These are phyloP conservation scores for Crithidia brevicula DNA, from an alignment of 208 protist genomes.

Conservation along the genomic window DNA sequence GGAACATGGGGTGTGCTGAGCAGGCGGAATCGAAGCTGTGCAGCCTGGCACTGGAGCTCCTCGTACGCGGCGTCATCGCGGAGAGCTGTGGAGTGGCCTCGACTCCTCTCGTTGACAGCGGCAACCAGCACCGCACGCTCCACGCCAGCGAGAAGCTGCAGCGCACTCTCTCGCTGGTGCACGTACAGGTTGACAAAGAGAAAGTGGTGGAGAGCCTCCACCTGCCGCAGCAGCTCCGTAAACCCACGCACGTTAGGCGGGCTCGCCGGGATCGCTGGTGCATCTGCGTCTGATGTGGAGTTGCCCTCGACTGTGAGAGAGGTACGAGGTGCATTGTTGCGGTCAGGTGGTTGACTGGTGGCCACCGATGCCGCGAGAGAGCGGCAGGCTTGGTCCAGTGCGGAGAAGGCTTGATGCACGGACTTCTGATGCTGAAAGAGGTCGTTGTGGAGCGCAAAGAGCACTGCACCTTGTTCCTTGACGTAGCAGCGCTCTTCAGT, in stretches of 20 bases:
- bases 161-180: constrained; percentile 29
- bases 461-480: neutral
- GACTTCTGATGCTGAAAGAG: constrained; percentile 20
- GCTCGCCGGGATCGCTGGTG: neutral
- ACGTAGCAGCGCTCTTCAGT: neutral
- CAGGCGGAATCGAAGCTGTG: constrained; percentile 19
- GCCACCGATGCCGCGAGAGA: constrained; percentile 7
- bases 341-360: neutral
- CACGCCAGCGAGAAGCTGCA: constrained; percentile 22
- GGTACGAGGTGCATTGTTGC: no score
- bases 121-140: constrained; percentile 16
- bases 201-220: constrained; percentile 31
- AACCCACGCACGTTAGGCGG: neutral
- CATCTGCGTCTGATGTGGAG: neutral
- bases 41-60: constrained; percentile 14
- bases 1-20: constrained; percentile 1
- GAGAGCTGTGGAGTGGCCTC: neutral
- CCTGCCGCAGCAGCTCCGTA: constrained; percentile 17
- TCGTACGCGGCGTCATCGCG: neutral
- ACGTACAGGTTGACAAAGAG: constrained; percentile 36
- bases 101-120: no score
- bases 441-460: constrained; percentile 24
- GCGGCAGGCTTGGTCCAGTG: constrained; percentile 23
- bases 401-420: constrained; percentile 25
- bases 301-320: neutral